A percentile compares a stretch with the other conserved stretches of the same genome.
These are phyloP conservation scores for Yamadazyma friedrichii DNA, from an alignment of 1,139 yeast species.

Conservation along the genomic window DNA sequence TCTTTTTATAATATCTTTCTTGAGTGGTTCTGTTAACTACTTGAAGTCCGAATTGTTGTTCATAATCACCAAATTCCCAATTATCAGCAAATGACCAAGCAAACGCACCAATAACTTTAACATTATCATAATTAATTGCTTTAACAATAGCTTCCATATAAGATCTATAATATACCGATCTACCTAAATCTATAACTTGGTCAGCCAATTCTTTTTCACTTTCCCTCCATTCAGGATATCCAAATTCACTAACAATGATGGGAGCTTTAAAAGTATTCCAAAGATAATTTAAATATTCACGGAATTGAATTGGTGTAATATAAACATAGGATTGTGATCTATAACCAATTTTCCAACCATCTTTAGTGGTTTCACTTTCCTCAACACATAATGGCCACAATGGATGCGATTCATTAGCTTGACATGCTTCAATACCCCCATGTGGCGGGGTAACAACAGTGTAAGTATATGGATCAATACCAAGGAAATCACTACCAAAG, in stretches of 20 bases:
- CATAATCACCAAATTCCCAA: conserved; percentile 28
- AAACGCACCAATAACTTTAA: conserved; percentile 29
- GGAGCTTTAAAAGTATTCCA: conserved; percentile 22
- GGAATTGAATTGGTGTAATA: conserved; percentile 20
- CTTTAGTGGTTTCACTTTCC: conserved; percentile 15
- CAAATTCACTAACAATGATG: conserved; percentile 28
- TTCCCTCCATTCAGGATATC: conserved; percentile 35
- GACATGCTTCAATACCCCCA: conserved; percentile 20
- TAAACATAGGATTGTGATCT: conserved; percentile 23
- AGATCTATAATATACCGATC: conserved; percentile 29
- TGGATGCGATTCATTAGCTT: conserved; percentile 14
- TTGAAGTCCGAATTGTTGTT: conserved; percentile 32
- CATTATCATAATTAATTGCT: conserved; percentile 23
- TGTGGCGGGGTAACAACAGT: conserved; percentile 20
- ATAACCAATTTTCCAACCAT: conserved; percentile 31
- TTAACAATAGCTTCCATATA: conserved; percentile 27
- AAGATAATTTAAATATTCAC: conserved; percentile 20
- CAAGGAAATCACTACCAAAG: conserved; percentile 30
- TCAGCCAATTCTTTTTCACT: conserved; percentile 22
- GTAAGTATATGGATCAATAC: conserved; percentile 36
- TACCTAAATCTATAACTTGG: conserved; percentile 25
- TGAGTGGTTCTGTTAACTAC: conserved; percentile 31
- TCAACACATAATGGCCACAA: conserved; percentile 24
- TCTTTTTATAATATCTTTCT: conserved; percentile 30
- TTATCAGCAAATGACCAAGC: conserved; percentile 38